phyloP scores from a whole-genome alignment of 371 early-diverging fungal genomes.

The Synchytrium microbalum region DNA sequence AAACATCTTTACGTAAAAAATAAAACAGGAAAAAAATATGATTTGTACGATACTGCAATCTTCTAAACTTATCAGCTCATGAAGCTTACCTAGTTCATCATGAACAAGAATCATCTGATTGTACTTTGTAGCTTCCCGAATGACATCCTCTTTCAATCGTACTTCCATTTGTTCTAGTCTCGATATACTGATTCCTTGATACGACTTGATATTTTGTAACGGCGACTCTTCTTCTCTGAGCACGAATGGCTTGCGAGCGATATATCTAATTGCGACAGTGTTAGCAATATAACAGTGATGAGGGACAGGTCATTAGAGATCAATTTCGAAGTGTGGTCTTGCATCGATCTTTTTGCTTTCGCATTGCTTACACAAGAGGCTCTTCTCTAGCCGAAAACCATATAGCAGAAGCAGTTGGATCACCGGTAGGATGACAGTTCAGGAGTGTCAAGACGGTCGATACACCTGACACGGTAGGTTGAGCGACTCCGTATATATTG shows the following conservation, averaged over 20 bases:
- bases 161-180: conserved; percentile 65
- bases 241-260: conserved; percentile 61
- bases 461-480: conserved; percentile 59
- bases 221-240: conserved; percentile 55
- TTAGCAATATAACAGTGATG: not conserved
- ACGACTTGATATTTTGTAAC: conserved; percentile 56
- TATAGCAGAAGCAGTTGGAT: conserved; percentile 7
- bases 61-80: conserved; percentile 6
- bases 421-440: conserved; percentile 25
- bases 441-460: conserved; percentile 54
- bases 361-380: conserved; percentile 53
- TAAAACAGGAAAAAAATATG: too few species aligned
- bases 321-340: too few species aligned
- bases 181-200: conserved; percentile 53
- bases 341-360: too few species aligned
- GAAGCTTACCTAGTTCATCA: conserved; percentile 48
- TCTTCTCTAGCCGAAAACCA: conserved; percentile 71
- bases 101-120: conserved; percentile 58
- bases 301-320: not conserved
- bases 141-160: conserved; percentile 57
- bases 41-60: conserved; percentile 1
- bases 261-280: too few species aligned
- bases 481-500: conserved; percentile 61
- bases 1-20: not conserved
- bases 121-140: conserved; percentile 45